Conservation (phyloP, 2,329 filamentous ascomycete species). For the Beauveria rudraprayagi region DNA sequence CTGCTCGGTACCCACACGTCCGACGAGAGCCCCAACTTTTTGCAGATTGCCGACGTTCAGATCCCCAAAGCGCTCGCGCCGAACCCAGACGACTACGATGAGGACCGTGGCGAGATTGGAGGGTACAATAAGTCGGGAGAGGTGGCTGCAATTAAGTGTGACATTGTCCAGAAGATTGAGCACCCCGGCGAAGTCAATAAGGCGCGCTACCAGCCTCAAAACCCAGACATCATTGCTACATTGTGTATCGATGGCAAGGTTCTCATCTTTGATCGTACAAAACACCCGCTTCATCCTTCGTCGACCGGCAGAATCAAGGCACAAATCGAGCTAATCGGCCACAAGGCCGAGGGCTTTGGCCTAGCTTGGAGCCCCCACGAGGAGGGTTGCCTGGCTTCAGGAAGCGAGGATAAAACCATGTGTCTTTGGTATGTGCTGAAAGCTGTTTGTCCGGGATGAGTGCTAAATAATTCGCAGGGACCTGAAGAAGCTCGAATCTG, state of each 20-base stretch:
- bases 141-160: slow-evolving; percentile 71
- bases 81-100: slow-evolving; percentile 79
- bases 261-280: slow-evolving; percentile 91
- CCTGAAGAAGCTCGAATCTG: slow-evolving; percentile 64
- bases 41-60: slow-evolving; percentile 91
- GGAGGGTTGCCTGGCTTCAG: slow-evolving; percentile 75
- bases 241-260: slow-evolving; percentile 82
- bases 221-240: slow-evolving; percentile 92
- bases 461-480: slow-evolving; percentile 49
- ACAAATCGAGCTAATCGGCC: slow-evolving; percentile 78
- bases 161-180: slow-evolving; percentile 90
- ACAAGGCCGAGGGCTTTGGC: slow-evolving; percentile 84
- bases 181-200: slow-evolving; percentile 98
- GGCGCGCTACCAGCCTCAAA: slow-evolving; percentile 94
- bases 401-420: slow-evolving; percentile 87
- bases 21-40: slow-evolving; percentile 74
- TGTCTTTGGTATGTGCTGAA: slow-evolving; percentile 63
- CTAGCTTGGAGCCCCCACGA: slow-evolving; percentile 85
- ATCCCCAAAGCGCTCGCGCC: slow-evolving; percentile 72
- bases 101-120: slow-evolving; percentile 85
- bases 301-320: slow-evolving; percentile 58
- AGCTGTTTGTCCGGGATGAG: neutral
- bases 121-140: slow-evolving; percentile 75
- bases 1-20: slow-evolving; percentile 94
- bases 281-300: slow-evolving; percentile 73